Evolutionary conservation across 306 rosid species (phyloP), one percentile per base, ranked within the genome.

Genomic region (Mimosa bimucronata): DNA sequence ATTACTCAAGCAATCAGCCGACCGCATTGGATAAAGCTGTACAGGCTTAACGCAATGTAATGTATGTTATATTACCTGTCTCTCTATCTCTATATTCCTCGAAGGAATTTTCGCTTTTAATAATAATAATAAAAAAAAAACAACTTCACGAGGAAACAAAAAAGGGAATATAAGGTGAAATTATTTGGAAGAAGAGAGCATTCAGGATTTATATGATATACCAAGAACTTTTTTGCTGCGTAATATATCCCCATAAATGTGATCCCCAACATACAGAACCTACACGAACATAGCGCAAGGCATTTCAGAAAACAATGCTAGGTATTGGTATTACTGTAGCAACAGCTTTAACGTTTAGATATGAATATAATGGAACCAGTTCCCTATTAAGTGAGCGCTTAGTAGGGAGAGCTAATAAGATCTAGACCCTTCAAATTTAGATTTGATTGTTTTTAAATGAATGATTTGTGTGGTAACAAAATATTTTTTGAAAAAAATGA

Each of bases 261-360:
- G 99, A 86, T 96, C 99, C 78, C 99, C 98, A 83, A 93, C 99
- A 80, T 96, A 96, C 48, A 96, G 93, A 96, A 96, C 99, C 99
- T 95, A 77, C 61, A 30, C 11, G 73, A 82, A 74, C 73, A 60
- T 79, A 64, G 34, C 46, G 73, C 71, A 25, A 76, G 30, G 18
- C 14, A 46, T 77, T 46, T 28, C 45, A 77, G 18, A 68, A 80
- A 83, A 62, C 19, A 23, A 64, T 62, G 58, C 38, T n/a, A 60
- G 60, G 69, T 73, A 19, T 9, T 69, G 81, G 77, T n/a, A n/a
- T n/a, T n/a, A 53, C 67, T 50, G 67, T 38, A 78, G 57, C 74
- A 65, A 53, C 73, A 68, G 34, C 50, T 57, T 57, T 45, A 30
- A 78, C 3, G 13, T 11, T 57, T 28, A 28, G 37, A 21, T 30